These are phyloP conservation scores for Penicillium cataractarum DNA, from an alignment of 495 filamentous ascomycete species.

Conservation along the genomic window DNA sequence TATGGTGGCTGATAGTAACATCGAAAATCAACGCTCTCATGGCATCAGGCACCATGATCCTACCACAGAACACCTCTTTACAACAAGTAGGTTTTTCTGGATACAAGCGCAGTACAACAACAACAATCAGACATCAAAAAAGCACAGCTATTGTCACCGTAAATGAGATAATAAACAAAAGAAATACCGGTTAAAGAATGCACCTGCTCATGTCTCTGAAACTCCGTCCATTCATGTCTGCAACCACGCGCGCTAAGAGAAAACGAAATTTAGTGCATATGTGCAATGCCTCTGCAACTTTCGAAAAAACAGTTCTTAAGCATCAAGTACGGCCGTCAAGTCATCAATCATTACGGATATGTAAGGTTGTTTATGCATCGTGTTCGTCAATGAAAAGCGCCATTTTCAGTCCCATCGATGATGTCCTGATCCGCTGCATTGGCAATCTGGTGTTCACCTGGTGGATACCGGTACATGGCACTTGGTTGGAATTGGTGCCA, in stretches of 20 bases:
- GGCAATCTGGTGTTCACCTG: constrained; percentile 37
- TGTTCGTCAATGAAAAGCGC: constrained; percentile 11
- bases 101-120: too few species aligned
- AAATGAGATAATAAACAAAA: neutral
- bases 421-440: constrained; percentile 29
- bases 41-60: too few species aligned
- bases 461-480: constrained; percentile 47
- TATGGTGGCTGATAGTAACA: too few species aligned
- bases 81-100: too few species aligned
- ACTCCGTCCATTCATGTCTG: neutral
- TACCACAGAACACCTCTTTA: too few species aligned
- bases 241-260: neutral
- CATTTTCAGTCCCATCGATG: constrained; percentile 26
- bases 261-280: neutral
- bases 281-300: constrained; percentile 1
- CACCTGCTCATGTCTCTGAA: neutral
- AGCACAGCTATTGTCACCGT: neutral
- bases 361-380: neutral
- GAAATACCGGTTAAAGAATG: neutral
- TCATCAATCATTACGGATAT: constrained; percentile 23
- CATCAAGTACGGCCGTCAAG: constrained; percentile 14
- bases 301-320: constrained; percentile 1
- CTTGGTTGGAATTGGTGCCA: constrained; percentile 72
- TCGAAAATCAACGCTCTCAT: too few species aligned
- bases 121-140: too few species aligned